phyloP scores from a whole-genome alignment of 257 asterid species.

The Solanum raphanifolium region DNA sequence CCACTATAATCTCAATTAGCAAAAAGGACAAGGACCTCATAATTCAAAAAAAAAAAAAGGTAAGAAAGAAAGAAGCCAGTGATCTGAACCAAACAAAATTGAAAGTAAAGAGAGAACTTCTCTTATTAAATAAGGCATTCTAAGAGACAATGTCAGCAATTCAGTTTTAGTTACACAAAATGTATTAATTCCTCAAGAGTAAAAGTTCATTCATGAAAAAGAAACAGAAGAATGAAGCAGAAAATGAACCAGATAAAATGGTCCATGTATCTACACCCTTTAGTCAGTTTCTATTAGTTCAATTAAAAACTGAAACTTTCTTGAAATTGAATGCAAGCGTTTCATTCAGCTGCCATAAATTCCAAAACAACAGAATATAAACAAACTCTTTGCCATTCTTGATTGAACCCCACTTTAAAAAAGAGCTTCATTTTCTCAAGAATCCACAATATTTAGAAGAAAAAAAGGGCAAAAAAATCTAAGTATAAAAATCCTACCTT shows the following conservation, averaged over 20 bases:
- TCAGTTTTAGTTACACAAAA: background rate
- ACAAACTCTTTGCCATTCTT: background rate
- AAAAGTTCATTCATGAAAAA: background rate
- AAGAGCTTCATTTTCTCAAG: background rate
- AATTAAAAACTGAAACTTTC: background rate
- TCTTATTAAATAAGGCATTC: background rate
- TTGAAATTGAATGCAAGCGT: background rate
- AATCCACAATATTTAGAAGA: background rate
- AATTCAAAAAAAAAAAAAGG: background rate
- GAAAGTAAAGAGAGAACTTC: background rate
- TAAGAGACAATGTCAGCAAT: background rate
- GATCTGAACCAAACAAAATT: background rate
- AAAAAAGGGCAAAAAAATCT: background rate
- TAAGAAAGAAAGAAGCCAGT: background rate
- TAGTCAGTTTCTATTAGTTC: background rate
- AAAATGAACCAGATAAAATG: background rate
- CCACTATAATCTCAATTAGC: background rate
- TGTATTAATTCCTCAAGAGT: background rate
- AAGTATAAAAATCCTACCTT: slow-evolving; percentile 1
- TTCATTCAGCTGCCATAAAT: background rate
- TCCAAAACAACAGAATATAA: background rate
- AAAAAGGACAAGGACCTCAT: background rate
- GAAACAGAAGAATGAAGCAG: background rate
- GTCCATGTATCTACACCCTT: background rate
- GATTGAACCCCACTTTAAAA: background rate